phyloP scores from a whole-genome alignment of 805 yeast species.

The Monosporozyma siamensis region DNA sequence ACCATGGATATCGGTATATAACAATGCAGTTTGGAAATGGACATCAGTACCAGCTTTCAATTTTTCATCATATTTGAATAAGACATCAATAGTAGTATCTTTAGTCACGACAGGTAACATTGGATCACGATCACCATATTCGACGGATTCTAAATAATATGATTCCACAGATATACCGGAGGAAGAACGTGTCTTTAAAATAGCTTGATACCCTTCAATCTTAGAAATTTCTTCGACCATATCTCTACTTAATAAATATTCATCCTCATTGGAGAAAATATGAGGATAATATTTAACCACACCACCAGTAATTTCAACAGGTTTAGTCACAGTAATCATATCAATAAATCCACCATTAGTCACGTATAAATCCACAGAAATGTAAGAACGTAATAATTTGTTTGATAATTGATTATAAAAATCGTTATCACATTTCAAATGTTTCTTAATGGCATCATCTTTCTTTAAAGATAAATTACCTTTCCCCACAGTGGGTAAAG shows the following conservation, averaged over 20 bases:
- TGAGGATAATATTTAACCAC: constrained; percentile 51
- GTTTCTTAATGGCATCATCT: constrained; percentile 38
- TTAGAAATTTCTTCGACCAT: constrained; percentile 43
- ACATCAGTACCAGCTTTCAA: constrained; percentile 58
- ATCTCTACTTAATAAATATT: constrained; percentile 51
- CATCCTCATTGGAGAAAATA: constrained; percentile 63
- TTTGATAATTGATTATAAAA: constrained; percentile 54
- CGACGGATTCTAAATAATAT: constrained; percentile 55
- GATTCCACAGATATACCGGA: constrained; percentile 73
- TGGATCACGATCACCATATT: constrained; percentile 47
- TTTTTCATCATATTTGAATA: constrained; percentile 69
- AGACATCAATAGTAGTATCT: constrained; percentile 59
- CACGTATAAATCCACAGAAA: constrained; percentile 72
- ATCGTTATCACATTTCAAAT: constrained; percentile 49
- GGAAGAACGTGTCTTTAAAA: constrained; percentile 77
- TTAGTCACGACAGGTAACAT: constrained; percentile 54
- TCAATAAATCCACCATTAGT: constrained; percentile 60
- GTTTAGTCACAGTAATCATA: constrained; percentile 58
- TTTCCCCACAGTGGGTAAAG: constrained; percentile 73
- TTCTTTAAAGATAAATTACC: constrained; percentile 47
- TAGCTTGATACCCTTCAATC: constrained; percentile 66
- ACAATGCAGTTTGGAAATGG: constrained; percentile 82
- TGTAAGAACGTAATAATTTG: constrained; percentile 45
- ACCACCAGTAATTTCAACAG: constrained; percentile 67
- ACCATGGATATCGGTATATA: constrained; percentile 75